Evolutionary conservation across 2,329 filamentous ascomycete species (phyloP).

Genomic region (Trichoderma afroharzianum): DNA sequence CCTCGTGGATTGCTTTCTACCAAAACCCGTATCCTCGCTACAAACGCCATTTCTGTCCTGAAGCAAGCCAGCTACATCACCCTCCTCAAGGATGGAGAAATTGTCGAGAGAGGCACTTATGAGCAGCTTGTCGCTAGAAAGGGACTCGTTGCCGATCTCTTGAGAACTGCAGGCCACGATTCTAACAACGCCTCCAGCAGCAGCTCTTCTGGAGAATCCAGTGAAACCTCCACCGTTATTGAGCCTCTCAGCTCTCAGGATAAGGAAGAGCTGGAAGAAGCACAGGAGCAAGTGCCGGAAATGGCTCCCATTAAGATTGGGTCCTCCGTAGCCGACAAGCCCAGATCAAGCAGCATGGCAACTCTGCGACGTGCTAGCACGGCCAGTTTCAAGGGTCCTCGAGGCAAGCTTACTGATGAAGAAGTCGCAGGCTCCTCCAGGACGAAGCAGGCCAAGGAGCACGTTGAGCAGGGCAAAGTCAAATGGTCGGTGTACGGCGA

Average conservation of each 20-base stretch:
- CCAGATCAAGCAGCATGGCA: slow-evolving; percentile 65
- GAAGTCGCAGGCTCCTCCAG: slow-evolving; percentile 69
- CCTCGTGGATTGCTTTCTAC: slow-evolving; percentile 73
- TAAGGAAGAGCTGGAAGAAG: slow-evolving; percentile 68
- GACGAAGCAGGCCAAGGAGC: slow-evolving; percentile 83
- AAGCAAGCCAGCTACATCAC: slow-evolving; percentile 86
- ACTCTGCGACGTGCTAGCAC: slow-evolving; percentile 88
- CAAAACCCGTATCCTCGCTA: slow-evolving; percentile 90
- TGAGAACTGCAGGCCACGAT: slow-evolving; percentile 69
- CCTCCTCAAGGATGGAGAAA: slow-evolving; percentile 75
- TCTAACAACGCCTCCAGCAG: slow-evolving; percentile 41
- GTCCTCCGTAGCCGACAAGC: slow-evolving; percentile 47
- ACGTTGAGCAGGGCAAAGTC: slow-evolving; percentile 90
- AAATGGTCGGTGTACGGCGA: slow-evolving; percentile 92
- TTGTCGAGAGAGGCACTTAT: slow-evolving; percentile 86
- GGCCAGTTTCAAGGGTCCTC: slow-evolving; percentile 81
- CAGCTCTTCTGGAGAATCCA: slow-evolving; percentile 45
- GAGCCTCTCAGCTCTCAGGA: slow-evolving; percentile 49
- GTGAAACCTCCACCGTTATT: slow-evolving; percentile 56
- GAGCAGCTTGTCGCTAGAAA: slow-evolving; percentile 90
- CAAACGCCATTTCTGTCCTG: slow-evolving; percentile 89
- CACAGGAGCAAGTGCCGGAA: slow-evolving; percentile 71
- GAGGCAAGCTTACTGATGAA: slow-evolving; percentile 81
- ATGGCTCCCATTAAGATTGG: slow-evolving; percentile 69
- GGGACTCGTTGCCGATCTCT: slow-evolving; percentile 79